Conservation (phyloP, 2,329 filamentous ascomycete species). For the Phialophora verrucosa region DNA sequence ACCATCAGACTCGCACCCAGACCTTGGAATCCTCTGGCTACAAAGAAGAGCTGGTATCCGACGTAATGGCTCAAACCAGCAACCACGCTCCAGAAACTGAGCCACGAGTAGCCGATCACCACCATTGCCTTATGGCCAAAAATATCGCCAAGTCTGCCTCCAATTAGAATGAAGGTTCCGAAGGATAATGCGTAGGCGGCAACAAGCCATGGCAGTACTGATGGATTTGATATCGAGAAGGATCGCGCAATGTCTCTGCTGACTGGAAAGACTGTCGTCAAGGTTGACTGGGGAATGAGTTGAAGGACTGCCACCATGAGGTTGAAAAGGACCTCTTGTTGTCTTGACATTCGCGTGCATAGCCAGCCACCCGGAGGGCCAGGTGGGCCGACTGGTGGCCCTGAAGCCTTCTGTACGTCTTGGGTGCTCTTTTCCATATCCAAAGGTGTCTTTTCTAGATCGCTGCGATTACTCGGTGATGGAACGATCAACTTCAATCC, state of each 20-base stretch:
- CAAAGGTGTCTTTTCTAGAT: neutral
- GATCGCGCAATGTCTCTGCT: conserved; percentile 54
- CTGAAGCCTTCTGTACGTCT: conserved; percentile 12
- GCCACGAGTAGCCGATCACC: conserved; percentile 49
- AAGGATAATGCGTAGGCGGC: conserved; percentile 53
- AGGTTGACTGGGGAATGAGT: conserved; percentile 47
- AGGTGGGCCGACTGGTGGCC: conserved; percentile 20
- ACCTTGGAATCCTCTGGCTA: conserved; percentile 50
- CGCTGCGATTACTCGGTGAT: neutral
- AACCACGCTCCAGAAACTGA: conserved; percentile 49
- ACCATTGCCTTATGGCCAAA: conserved; percentile 53
- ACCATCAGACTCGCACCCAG: conserved; percentile 63
- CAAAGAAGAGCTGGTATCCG: conserved; percentile 45
- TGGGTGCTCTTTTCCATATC: conserved; percentile 23
- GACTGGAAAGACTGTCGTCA: conserved; percentile 48
- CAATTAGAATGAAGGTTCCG: conserved; percentile 54
- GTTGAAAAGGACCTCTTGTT: conserved; percentile 47
- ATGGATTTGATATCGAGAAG: conserved; percentile 47
- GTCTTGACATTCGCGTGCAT: conserved; percentile 29
- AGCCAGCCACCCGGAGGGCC: conserved; percentile 37
- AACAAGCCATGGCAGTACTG: conserved; percentile 47
- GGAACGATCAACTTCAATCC: conserved; percentile 23
- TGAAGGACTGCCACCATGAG: conserved; percentile 55
- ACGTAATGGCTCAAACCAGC: conserved; percentile 48
- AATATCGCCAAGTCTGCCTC: conserved; percentile 53